phyloP scores from a whole-genome alignment of 1,139 yeast genomes.

The Petasospora rhodanensis region DNA sequence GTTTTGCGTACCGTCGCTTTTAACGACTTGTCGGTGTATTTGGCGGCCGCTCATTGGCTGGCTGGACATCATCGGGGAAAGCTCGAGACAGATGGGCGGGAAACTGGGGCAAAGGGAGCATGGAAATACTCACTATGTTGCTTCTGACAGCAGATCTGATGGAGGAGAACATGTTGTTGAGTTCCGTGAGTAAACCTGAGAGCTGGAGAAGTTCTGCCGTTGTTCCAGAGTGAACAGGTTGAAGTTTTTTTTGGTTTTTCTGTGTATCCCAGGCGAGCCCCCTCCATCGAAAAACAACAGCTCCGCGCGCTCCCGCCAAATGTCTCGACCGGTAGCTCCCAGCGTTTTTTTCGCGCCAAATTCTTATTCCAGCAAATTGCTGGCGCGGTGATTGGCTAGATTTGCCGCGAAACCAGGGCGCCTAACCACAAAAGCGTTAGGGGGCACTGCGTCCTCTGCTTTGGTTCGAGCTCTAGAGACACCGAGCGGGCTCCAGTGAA shows the following conservation, averaged over 20 bases:
- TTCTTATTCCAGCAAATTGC: slow-evolving; percentile 17
- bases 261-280: too few relatives aligned
- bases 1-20: not conserved
- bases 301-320: too few relatives aligned
- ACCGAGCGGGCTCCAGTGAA: too few relatives aligned
- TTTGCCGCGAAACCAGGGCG: slow-evolving; percentile 6
- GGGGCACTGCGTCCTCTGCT: too few relatives aligned
- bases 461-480: too few relatives aligned
- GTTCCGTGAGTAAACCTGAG: too few relatives aligned
- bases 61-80: not conserved
- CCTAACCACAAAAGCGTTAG: too few relatives aligned
- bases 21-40: too few relatives aligned
- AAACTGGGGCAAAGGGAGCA: not conserved
- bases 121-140: slow-evolving; percentile 24
- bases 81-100: not conserved
- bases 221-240: slow-evolving; percentile 2
- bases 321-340: too few relatives aligned
- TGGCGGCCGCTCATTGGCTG: slow-evolving; percentile 8
- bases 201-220: too few relatives aligned
- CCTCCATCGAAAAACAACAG: too few relatives aligned
- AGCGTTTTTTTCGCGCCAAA: too few relatives aligned
- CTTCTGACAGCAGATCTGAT: slow-evolving; percentile 28
- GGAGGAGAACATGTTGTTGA: slow-evolving; percentile 25
- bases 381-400: slow-evolving; percentile 17
- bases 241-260: slow-evolving; percentile 13